Conservation (phyloP, 1,284 basidiomycete species). For the Cryptococcus deneoformans region DNA sequence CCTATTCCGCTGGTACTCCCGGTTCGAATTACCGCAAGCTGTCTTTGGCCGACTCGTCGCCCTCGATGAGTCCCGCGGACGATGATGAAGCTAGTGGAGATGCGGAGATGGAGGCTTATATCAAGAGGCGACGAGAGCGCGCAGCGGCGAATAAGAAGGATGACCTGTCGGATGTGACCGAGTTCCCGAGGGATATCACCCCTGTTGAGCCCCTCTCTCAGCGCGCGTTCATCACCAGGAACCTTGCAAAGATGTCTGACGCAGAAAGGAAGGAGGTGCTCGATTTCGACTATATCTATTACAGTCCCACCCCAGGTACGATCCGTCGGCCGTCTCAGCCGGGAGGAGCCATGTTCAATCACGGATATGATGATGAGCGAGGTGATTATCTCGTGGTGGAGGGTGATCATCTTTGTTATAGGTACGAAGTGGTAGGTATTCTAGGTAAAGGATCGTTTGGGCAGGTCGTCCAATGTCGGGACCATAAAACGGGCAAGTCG, state of each 20-base stretch:
- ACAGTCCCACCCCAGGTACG: slow-evolving; percentile 33
- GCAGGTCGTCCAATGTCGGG: slow-evolving; percentile 93
- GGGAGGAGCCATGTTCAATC: slow-evolving; percentile 82
- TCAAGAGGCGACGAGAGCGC: slow-evolving; percentile 83
- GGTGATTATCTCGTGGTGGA: slow-evolving; percentile 92
- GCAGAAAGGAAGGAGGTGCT: slow-evolving; percentile 91
- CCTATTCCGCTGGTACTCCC: slow-evolving; percentile 37
- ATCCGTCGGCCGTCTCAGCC: slow-evolving; percentile 28
- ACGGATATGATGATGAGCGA: slow-evolving; percentile 96
- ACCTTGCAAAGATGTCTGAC: slow-evolving; percentile 64
- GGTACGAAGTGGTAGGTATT: slow-evolving; percentile 89
- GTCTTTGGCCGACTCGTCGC: slow-evolving; percentile 47
- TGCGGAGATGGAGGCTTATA: slow-evolving; percentile 96
- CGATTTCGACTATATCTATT: slow-evolving; percentile 84
- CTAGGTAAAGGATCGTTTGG: slow-evolving; percentile 99
- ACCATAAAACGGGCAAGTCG: slow-evolving; percentile 93
- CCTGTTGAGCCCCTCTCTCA: slow-evolving; percentile 70
- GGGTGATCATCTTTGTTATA: slow-evolving; percentile 91
- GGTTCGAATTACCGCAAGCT: slow-evolving; percentile 23
- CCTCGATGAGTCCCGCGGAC: slow-evolving; percentile 59
- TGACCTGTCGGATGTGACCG: slow-evolving; percentile 82
- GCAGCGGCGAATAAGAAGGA: slow-evolving; percentile 67
- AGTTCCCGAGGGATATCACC: slow-evolving; percentile 84
- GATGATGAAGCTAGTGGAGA: slow-evolving; percentile 92
- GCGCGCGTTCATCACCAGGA: slow-evolving; percentile 48